These are phyloP conservation scores for Bjerkandera adusta DNA, from an alignment of 1,284 basidiomycete species.

Conservation along the genomic window DNA sequence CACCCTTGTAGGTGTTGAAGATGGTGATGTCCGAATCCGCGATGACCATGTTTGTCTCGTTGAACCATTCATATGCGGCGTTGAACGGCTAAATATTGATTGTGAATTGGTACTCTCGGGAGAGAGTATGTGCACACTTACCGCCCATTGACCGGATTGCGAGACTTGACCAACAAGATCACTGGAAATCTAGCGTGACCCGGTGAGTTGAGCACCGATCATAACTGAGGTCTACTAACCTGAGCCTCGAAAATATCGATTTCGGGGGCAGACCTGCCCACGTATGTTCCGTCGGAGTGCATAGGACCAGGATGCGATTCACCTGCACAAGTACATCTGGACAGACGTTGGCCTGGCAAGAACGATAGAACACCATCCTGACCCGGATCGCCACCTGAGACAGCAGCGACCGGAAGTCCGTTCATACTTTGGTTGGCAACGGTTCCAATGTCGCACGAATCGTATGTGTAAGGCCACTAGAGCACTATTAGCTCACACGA, in stretches of 20 bases:
- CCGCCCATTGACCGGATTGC: conserved; percentile 45
- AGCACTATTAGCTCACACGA: neutral
- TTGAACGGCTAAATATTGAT: conserved; percentile 43
- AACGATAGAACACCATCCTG: conserved; percentile 34
- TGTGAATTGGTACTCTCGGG: neutral
- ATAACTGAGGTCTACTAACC: conserved; percentile 35
- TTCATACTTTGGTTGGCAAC: conserved; percentile 44
- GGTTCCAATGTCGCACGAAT: conserved; percentile 57
- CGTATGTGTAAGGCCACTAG: conserved; percentile 57
- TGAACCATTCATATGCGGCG: conserved; percentile 37
- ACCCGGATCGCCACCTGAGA: conserved; percentile 42
- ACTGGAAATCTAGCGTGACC: conserved; percentile 30
- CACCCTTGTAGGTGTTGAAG: conserved; percentile 53
- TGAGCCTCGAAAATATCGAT: conserved; percentile 49
- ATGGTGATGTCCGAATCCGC: conserved; percentile 39
- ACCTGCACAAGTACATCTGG: conserved; percentile 54
- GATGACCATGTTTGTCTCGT: conserved; percentile 46
- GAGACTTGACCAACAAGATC: conserved; percentile 38
- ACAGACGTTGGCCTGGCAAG: conserved; percentile 47
- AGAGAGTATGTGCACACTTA: conserved; percentile 18
- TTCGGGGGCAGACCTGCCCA: conserved; percentile 48
- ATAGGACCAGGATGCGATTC: conserved; percentile 57
- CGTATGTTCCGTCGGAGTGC: conserved; percentile 46
- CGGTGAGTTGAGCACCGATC: conserved; percentile 12
- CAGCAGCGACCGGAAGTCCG: conserved; percentile 37